These are phyloP conservation scores for Metschnikowia dekortorum DNA, from an alignment of 805 yeast species.

Conservation along the genomic window DNA sequence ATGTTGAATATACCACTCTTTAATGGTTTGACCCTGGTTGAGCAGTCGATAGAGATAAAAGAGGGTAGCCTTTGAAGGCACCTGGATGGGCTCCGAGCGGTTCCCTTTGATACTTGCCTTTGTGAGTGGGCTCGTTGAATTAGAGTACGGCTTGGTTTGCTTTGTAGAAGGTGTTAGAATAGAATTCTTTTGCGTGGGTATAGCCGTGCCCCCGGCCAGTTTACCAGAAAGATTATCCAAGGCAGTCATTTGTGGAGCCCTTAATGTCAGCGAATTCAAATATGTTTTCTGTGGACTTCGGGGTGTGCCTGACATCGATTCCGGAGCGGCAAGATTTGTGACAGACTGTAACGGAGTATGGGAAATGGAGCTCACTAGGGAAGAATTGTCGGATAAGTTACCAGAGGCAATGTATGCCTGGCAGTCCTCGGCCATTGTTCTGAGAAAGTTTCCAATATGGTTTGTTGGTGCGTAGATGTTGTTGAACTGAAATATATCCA, in stretches of 20 bases:
- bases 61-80: constrained; percentile 62
- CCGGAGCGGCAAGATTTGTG: neutral
- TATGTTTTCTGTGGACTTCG: neutral
- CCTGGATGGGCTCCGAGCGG: constrained; percentile 11
- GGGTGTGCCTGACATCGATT: neutral
- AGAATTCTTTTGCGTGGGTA: neutral
- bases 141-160: neutral
- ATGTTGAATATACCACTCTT: constrained; percentile 78
- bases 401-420: constrained; percentile 68
- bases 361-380: neutral
- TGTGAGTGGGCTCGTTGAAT: constrained; percentile 12
- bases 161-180: neutral
- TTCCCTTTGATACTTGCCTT: neutral
- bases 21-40: constrained; percentile 70
- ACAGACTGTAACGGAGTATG: constrained; percentile 1
- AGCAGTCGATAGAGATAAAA: constrained; percentile 74
- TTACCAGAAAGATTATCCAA: neutral
- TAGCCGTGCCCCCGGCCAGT: neutral
- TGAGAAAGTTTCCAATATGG: constrained; percentile 61
- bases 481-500: constrained; percentile 85
- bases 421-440: constrained; percentile 70
- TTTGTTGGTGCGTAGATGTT: constrained; percentile 90
- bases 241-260: constrained; percentile 5
- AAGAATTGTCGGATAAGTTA: constrained; percentile 2
- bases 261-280: neutral